phyloP scores from a whole-genome alignment of 2,329 filamentous ascomycete genomes.

The Penicillium sp. region DNA sequence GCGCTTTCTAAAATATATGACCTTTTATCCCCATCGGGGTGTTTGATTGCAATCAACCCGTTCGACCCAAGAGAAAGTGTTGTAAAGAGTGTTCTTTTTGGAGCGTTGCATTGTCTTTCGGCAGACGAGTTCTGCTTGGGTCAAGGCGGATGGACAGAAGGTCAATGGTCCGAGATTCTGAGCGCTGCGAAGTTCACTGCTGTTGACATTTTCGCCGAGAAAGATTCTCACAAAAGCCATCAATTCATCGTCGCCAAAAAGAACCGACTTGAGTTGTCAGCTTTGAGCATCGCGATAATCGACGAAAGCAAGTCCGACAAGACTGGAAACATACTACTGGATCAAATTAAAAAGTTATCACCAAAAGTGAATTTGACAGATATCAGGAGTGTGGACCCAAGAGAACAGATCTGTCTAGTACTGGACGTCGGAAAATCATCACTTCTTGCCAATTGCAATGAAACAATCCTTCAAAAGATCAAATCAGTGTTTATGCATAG shows the following conservation, averaged over 20 bases:
- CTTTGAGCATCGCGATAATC: constrained; percentile 13
- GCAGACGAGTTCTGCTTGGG: not conserved
- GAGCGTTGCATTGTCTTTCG: constrained; percentile 9
- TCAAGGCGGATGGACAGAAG: not conserved
- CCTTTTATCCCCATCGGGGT: constrained; percentile 19
- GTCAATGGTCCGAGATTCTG: constrained; percentile 1
- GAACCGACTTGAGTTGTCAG: not conserved
- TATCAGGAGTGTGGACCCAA: constrained; percentile 8
- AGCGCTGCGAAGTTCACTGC: constrained; percentile 1
- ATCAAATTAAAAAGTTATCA: not conserved
- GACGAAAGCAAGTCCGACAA: constrained; percentile 1
- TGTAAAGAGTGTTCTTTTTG: constrained; percentile 10
- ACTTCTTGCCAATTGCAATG: not conserved
- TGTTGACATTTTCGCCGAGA: not conserved
- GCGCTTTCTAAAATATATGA: constrained; percentile 14
- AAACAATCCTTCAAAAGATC: constrained; percentile 8
- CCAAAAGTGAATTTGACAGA: constrained; percentile 7
- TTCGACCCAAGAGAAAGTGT: constrained; percentile 4
- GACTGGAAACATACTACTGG: not conserved
- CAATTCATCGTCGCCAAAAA: constrained; percentile 7
- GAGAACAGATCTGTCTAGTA: constrained; percentile 20
- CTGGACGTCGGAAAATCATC: constrained; percentile 12
- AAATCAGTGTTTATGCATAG: constrained; percentile 21
- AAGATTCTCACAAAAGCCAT: not conserved
- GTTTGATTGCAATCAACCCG: constrained; percentile 18